phyloP scores from a whole-genome alignment of 2,329 filamentous ascomycete species.

The Aureobasidium namibiae region DNA sequence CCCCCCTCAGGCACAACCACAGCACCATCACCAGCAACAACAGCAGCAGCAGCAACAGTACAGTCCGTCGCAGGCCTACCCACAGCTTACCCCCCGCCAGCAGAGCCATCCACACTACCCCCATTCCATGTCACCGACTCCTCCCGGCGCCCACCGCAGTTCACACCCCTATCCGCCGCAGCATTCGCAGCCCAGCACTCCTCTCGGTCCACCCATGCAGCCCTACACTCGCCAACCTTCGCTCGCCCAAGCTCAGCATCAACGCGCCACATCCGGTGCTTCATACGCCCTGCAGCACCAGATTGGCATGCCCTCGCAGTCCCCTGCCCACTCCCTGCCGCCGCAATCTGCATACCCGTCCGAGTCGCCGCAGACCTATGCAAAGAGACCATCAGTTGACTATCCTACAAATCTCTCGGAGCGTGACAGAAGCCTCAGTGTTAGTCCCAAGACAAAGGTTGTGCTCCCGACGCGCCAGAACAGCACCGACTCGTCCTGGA shows the following conservation, averaged over 20 bases:
- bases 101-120: slow-evolving; percentile 2
- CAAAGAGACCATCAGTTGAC: slow-evolving; percentile 20
- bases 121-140: slow-evolving; percentile 23
- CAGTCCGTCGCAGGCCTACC: slow-evolving; percentile 22
- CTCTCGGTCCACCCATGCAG: slow-evolving; percentile 36
- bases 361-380: slow-evolving; percentile 29
- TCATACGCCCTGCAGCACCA: slow-evolving; percentile 5
- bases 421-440: slow-evolving; percentile 62
- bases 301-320: slow-evolving; percentile 18
- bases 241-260: slow-evolving; percentile 3
- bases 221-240: slow-evolving; percentile 21
- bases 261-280: not conserved
- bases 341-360: slow-evolving; percentile 26
- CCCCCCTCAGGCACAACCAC: slow-evolving; percentile 9
- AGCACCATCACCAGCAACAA: slow-evolving; percentile 9
- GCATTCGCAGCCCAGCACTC: slow-evolving; percentile 39
- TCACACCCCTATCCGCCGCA: slow-evolving; percentile 24
- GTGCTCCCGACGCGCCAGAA: slow-evolving; percentile 22
- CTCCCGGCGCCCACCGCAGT: slow-evolving; percentile 22
- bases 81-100: slow-evolving; percentile 13
- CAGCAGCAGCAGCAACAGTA: slow-evolving; percentile 15
- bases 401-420: slow-evolving; percentile 41
- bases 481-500: slow-evolving; percentile 16
- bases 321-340: slow-evolving; percentile 19
- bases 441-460: slow-evolving; percentile 64